Evolutionary conservation across 2,329 filamentous ascomycete genomes (phyloP), one percentile per base, ranked within the genome.

Genomic region (Xylaria hypoxylon): DNA sequence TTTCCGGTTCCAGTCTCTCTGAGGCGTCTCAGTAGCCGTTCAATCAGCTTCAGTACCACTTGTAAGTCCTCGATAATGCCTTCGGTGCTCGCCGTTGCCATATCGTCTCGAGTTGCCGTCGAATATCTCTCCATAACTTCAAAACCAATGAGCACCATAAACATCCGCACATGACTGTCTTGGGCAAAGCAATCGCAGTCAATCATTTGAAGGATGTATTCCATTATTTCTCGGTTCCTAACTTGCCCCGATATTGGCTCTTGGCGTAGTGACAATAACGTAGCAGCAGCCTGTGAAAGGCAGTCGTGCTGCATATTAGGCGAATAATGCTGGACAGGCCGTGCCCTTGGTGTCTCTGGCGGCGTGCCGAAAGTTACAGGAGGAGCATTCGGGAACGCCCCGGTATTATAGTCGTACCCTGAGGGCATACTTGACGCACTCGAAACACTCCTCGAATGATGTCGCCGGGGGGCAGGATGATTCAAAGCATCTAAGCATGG

Each of bases 111-210:
- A 11, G 63, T 69, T 2, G 51, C 59, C 28, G 52, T 66, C n/a
- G 67, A 65, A 40, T 69, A 71, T 38, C 59, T 62, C n/a, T 65
- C 63, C 71, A 72, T 71, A 17, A 71, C 51, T 38, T 72, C 71
- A 48, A 71, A 71, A 5, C 65, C 71, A 35, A 72, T 68, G 7
- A 72, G 69, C 3, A 71, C 61, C 62, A 70, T 58, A 33, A 72
- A 59, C 47, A 72, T 71, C 17, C 69, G 62, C 31, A 70, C 55
- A 11, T 69, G 66, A 22, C 62, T 64, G 56, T 72, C 71, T 33
- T 53, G 50, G 15, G 51, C 19, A 53, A 72, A 72, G 50, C 71
- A 72, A 19, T 70, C 68, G 50, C 71, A 72, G 11, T 70, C 71
- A 40, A 70, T 61, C 53, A 71, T 69, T 22, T 67, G 67, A 1